Percentiles rank a stretch among this genome's conserved stretches.
These are phyloP conservation scores for Candida sithepensis DNA, from an alignment of 805 yeast species.

Conservation along the genomic window DNA sequence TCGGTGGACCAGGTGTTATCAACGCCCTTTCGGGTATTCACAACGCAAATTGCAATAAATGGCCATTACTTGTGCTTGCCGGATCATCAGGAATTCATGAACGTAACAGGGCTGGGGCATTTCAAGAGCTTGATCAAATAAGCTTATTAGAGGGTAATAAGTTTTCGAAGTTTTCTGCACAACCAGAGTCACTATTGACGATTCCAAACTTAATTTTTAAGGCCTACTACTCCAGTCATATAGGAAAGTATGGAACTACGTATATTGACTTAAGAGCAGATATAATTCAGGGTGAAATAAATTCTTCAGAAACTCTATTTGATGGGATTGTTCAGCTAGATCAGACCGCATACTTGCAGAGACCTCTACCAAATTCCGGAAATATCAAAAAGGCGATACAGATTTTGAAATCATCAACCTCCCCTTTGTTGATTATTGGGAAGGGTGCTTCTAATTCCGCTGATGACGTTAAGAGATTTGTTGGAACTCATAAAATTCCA, in stretches of 20 bases:
- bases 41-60: slow-evolving; percentile 57
- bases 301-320: neutral
- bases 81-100: slow-evolving; percentile 54
- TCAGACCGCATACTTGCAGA: neutral
- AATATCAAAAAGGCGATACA: slow-evolving; percentile 35
- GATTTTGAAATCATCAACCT: slow-evolving; percentile 32
- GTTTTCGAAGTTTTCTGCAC: slow-evolving; percentile 49
- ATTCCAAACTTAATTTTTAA: slow-evolving; percentile 40
- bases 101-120: slow-evolving; percentile 51
- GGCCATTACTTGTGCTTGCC: slow-evolving; percentile 65
- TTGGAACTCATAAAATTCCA: slow-evolving; percentile 41
- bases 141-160: slow-evolving; percentile 32
- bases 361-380: slow-evolving; percentile 32
- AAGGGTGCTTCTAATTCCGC: slow-evolving; percentile 56
- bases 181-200: slow-evolving; percentile 23
- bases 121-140: slow-evolving; percentile 69
- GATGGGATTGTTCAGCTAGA: slow-evolving; percentile 21
- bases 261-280: slow-evolving; percentile 68
- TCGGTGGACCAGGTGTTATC: slow-evolving; percentile 73
- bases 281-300: slow-evolving; percentile 38
- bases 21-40: slow-evolving; percentile 67
- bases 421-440: slow-evolving; percentile 59
- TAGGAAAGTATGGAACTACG: slow-evolving; percentile 57
- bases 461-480: slow-evolving; percentile 37
- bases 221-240: slow-evolving; percentile 41